A percentile compares a stretch with the other conserved stretches of the same genome.
phyloP scores from a whole-genome alignment of 2,329 filamentous ascomycete species.

The Colletotrichum shisoi region DNA sequence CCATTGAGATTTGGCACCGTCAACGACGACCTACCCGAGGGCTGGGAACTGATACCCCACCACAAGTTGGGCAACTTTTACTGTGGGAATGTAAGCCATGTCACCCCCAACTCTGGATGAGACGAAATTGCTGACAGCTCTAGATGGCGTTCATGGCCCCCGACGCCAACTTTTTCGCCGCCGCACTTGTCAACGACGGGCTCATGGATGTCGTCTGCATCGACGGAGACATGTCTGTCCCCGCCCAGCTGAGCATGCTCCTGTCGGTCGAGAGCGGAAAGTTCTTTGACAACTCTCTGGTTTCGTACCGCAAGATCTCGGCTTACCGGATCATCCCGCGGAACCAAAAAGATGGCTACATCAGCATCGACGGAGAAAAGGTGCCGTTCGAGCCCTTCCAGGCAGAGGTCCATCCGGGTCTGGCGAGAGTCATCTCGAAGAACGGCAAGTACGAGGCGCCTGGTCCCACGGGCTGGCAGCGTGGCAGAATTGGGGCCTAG shows the following conservation, averaged over 20 bases:
- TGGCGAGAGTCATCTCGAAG: constrained; percentile 86
- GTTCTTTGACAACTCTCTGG: constrained; percentile 80
- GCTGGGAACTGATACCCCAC: constrained; percentile 77
- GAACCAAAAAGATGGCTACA: constrained; percentile 76
- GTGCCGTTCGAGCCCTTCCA: constrained; percentile 90
- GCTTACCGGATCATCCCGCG: constrained; percentile 86
- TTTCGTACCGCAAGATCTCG: constrained; percentile 84
- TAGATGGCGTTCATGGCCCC: constrained; percentile 91
- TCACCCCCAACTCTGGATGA: background rate
- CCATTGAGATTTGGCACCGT: constrained; percentile 80
- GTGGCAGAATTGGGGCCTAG: constrained; percentile 46
- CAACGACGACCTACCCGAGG: constrained; percentile 75
- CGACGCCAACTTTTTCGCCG: constrained; percentile 86
- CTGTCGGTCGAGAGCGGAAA: constrained; percentile 74
- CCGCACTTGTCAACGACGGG: constrained; percentile 82
- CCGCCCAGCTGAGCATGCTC: constrained; percentile 74
- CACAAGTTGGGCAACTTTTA: constrained; percentile 92
- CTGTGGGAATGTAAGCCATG: constrained; percentile 75
- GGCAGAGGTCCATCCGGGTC: constrained; percentile 81
- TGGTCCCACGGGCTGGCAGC: constrained; percentile 63
- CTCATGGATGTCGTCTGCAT: constrained; percentile 84
- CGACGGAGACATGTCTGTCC: constrained; percentile 74
- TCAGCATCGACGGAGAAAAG: constrained; percentile 92
- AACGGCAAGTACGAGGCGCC: constrained; percentile 74
- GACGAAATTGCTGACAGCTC: constrained; percentile 30